phyloP scores from a whole-genome alignment of 805 yeast genomes.

The Suhomyces tanzawaensis region DNA sequence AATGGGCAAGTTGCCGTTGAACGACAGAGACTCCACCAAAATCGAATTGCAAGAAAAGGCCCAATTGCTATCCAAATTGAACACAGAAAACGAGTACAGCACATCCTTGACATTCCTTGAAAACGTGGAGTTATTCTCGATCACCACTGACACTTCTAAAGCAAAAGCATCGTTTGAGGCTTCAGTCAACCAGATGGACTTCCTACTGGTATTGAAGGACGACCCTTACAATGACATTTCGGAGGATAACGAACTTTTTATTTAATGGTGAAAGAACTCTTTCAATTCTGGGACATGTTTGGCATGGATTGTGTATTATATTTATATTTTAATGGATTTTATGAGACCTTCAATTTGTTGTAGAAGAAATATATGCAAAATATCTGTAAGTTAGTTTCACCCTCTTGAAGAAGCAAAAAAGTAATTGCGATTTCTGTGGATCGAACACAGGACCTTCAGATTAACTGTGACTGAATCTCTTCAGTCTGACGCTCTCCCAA shows the following conservation, averaged over 20 bases:
- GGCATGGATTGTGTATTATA: too few relatives aligned
- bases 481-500: slow-evolving; percentile 40
- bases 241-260: not conserved
- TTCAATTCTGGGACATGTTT: too few relatives aligned
- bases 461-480: slow-evolving; percentile 26
- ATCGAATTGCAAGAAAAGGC: slow-evolving; percentile 17
- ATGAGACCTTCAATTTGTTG: too few relatives aligned
- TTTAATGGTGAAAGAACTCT: too few relatives aligned
- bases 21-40: slow-evolving; percentile 21
- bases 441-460: slow-evolving; percentile 33
- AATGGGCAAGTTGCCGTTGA: slow-evolving; percentile 13
- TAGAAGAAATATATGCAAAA: too few relatives aligned
- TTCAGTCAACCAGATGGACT: slow-evolving; percentile 7
- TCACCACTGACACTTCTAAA: not conserved
- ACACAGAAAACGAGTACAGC: slow-evolving; percentile 3
- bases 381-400: too few relatives aligned
- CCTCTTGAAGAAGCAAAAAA: too few relatives aligned
- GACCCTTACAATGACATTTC: slow-evolving; percentile 4
- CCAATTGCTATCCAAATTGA: slow-evolving; percentile 11
- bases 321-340: too few relatives aligned
- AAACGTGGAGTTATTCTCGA: slow-evolving; percentile 19
- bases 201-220: slow-evolving; percentile 5
- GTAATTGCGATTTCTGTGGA: slow-evolving; percentile 30
- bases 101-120: slow-evolving; percentile 18
- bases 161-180: slow-evolving; percentile 3